Evolutionary conservation across 805 yeast species (phyloP).

Genomic region (Candida adriatica): DNA sequence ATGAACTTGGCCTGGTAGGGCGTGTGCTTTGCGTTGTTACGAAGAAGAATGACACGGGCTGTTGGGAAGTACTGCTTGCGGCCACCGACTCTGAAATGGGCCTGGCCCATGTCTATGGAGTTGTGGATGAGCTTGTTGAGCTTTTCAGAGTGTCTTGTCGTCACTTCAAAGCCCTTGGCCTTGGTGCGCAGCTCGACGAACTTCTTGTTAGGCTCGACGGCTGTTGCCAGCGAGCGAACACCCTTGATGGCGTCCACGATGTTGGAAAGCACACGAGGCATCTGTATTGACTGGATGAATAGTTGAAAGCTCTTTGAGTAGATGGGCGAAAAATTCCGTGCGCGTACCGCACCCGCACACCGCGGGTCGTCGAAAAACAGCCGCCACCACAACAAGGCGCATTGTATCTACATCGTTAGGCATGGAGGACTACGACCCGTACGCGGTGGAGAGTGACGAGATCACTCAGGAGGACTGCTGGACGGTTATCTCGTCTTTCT

Average conservation of each 20-base stretch:
- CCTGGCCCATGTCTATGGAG: slow-evolving; percentile 52
- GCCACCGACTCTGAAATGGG: slow-evolving; percentile 82
- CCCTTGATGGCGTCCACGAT: slow-evolving; percentile 13
- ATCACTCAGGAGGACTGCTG: slow-evolving; percentile 98
- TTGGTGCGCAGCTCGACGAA: slow-evolving; percentile 9
- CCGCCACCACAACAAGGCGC: no score
- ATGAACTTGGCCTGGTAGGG: slow-evolving; percentile 96
- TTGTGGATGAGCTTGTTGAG: slow-evolving; percentile 26
- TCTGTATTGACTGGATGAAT: slow-evolving; percentile 1
- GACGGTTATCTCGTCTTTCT: slow-evolving; percentile 95
- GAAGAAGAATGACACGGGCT: slow-evolving; percentile 69
- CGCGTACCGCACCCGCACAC: slow-evolving; percentile 1
- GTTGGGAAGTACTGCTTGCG: slow-evolving; percentile 76
- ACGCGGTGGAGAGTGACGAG: slow-evolving; percentile 31
- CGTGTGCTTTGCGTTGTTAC: slow-evolving; percentile 94
- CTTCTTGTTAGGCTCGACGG: slow-evolving; percentile 12
- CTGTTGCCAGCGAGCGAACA: slow-evolving; percentile 26
- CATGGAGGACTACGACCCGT: no score
- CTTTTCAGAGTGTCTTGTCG: slow-evolving; percentile 21
- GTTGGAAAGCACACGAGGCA: slow-evolving; percentile 21
- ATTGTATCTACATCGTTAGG: no score
- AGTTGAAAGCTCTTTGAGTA: background rate
- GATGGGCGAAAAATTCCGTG: no score
- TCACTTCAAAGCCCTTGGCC: slow-evolving; percentile 17
- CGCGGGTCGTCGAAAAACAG: no score